phyloP scores from a whole-genome alignment of 192 early-diverging fungal genomes.

The Mortierella hygrophila region DNA sequence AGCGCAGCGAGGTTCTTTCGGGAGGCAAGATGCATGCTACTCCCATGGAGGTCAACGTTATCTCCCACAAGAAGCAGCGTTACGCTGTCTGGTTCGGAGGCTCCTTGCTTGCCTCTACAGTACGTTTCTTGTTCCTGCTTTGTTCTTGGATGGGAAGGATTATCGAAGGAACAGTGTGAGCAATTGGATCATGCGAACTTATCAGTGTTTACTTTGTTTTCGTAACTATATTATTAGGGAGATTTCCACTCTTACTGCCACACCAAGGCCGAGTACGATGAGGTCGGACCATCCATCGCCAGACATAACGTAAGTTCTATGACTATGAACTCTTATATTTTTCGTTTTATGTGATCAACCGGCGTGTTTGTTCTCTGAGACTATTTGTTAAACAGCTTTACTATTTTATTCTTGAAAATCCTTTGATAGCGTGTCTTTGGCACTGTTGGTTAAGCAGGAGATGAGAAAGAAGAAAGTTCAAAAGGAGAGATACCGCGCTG shows the following conservation, averaged over 20 bases:
- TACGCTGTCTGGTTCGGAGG: slow-evolving; percentile 99
- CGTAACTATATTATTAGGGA: slow-evolving; percentile 61
- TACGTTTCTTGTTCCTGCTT: slow-evolving; percentile 44
- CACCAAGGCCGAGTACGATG: slow-evolving; percentile 98
- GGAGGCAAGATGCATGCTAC: slow-evolving; percentile 77
- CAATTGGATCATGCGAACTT: not conserved
- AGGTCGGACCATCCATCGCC: slow-evolving; percentile 94
- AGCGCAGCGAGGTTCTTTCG: slow-evolving; percentile 80
- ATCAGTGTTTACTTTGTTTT: not conserved
- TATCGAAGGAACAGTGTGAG: not conserved
- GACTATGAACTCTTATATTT: too few relatives aligned
- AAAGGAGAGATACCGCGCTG: not conserved
- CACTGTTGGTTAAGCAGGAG: slow-evolving; percentile 35
- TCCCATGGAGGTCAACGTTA: slow-evolving; percentile 95
- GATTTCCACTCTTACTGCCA: slow-evolving; percentile 95
- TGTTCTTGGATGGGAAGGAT: too few relatives aligned
- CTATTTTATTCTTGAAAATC: not conserved
- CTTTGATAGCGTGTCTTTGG: slow-evolving; percentile 47
- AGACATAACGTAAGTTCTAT: slow-evolving; percentile 78
- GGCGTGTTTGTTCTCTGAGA: not conserved
- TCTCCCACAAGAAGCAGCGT: slow-evolving; percentile 98
- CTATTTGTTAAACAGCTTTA: not conserved
- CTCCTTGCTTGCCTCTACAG: slow-evolving; percentile 92
- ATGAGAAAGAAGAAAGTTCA: not conserved
- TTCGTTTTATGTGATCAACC: not conserved